These are phyloP conservation scores for Trichoderma simmonsii DNA, from an alignment of 2,329 filamentous ascomycete species.

Conservation along the genomic window DNA sequence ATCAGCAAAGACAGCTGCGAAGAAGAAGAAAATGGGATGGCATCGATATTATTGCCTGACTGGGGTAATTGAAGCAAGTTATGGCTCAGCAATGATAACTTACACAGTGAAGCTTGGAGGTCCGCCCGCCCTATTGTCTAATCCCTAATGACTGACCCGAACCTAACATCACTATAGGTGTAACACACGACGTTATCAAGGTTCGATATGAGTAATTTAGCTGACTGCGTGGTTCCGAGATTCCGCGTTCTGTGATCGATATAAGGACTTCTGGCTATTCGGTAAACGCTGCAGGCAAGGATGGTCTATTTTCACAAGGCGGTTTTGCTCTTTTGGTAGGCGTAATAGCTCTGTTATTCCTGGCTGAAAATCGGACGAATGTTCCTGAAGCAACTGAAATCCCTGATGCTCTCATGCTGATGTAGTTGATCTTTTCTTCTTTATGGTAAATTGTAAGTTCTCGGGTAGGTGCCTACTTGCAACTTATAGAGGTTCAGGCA, in stretches of 20 bases:
- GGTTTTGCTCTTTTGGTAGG: neutral
- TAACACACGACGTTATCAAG: slow-evolving; percentile 38
- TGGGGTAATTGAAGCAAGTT: slow-evolving; percentile 37
- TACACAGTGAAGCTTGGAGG: slow-evolving; percentile 39
- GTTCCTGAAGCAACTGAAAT: neutral
- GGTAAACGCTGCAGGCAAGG: neutral
- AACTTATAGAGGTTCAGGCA: neutral
- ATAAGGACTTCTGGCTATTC: neutral
- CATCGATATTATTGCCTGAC: slow-evolving; percentile 38
- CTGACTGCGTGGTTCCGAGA: neutral
- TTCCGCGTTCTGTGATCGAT: neutral
- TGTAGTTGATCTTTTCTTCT: neutral
- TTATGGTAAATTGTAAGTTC: neutral
- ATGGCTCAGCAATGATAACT: slow-evolving; percentile 39
- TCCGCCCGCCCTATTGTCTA: slow-evolving; percentile 19
- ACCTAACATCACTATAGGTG: slow-evolving; percentile 25
- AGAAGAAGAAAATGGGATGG: slow-evolving; percentile 34
- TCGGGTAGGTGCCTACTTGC: neutral
- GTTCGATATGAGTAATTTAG: slow-evolving; percentile 32
- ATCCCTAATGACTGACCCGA: neutral
- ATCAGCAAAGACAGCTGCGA: slow-evolving; percentile 31
- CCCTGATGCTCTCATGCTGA: neutral
- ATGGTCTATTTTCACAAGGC: neutral
- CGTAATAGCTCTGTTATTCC: neutral
- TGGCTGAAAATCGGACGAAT: neutral